Conservation (phyloP, 768 basidiomycete species). For the Postia placenta region DNA sequence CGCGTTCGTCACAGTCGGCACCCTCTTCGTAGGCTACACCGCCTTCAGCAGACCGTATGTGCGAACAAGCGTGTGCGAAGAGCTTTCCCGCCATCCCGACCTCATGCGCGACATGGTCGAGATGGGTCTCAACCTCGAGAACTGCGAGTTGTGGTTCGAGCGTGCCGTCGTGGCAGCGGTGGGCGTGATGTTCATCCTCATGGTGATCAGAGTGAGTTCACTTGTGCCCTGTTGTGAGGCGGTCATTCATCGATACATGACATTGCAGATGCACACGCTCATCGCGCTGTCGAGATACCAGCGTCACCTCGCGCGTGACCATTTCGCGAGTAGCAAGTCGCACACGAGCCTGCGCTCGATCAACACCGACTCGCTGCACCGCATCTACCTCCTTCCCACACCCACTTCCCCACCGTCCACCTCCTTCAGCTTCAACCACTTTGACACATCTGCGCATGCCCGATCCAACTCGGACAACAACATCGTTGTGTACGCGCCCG, state of each 20-base stretch:
- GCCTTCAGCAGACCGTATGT: constrained; percentile 48
- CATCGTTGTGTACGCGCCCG: constrained; percentile 63
- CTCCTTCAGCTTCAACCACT: constrained; percentile 10
- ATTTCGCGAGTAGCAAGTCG: constrained; percentile 15
- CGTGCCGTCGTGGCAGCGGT: constrained; percentile 55
- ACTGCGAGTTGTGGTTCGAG: constrained; percentile 77
- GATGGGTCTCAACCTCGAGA: constrained; percentile 70
- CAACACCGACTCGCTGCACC: constrained; percentile 36
- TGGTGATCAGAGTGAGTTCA: constrained; percentile 58
- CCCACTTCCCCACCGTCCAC: constrained; percentile 19
- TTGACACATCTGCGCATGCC: constrained; percentile 8
- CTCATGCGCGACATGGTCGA: constrained; percentile 64
- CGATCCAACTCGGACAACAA: constrained; percentile 10
- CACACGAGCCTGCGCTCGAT: constrained; percentile 24
- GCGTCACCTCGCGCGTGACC: constrained; percentile 37
- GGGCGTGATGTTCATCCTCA: constrained; percentile 51
- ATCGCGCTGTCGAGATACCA: constrained; percentile 67
- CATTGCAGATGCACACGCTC: constrained; percentile 64
- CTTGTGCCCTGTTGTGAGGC: constrained; percentile 6
- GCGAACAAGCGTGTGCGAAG: constrained; percentile 64
- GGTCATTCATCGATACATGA: background rate
- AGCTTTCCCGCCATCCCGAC: constrained; percentile 70
- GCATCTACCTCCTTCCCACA: constrained; percentile 58
- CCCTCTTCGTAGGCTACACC: constrained; percentile 49
- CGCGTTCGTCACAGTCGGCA: constrained; percentile 57